phyloP scores from a whole-genome alignment of 2,329 filamentous ascomycete species.

The Iodosphaeria phyllophila region DNA sequence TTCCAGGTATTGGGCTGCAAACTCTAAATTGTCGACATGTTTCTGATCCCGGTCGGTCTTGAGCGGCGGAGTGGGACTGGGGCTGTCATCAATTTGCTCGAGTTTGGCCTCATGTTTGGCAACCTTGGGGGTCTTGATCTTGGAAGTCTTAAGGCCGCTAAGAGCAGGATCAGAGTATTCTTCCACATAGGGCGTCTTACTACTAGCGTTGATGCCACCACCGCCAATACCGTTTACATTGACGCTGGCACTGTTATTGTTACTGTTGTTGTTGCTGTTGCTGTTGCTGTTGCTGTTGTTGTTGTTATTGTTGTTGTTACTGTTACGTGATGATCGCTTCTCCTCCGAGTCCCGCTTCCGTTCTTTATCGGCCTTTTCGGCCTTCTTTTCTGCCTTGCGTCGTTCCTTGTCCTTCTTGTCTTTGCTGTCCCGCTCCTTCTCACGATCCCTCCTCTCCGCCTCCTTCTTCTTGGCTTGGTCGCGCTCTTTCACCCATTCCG shows the following conservation, averaged over 20 bases:
- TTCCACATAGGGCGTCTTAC: conserved; percentile 8
- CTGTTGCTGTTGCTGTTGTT: not conserved
- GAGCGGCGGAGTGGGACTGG: too few relatives aligned
- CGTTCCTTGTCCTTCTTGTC: conserved; percentile 8
- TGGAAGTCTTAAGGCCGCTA: conserved; percentile 5
- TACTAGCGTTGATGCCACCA: not conserved
- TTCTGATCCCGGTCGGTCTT: conserved; percentile 9
- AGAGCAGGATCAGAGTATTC: conserved; percentile 6
- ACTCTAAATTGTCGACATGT: conserved; percentile 9
- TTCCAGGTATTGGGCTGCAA: conserved; percentile 10
- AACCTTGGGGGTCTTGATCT: conserved; percentile 11
- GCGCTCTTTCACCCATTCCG: too few relatives aligned
- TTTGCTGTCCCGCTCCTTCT: conserved; percentile 12
- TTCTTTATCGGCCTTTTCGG: conserved; percentile 12
- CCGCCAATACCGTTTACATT: not conserved
- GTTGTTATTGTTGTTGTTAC: not conserved
- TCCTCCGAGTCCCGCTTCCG: conserved; percentile 12
- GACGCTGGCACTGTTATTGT: not conserved
- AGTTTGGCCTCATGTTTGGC: conserved; percentile 8
- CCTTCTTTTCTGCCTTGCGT: conserved; percentile 15
- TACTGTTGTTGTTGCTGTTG: not conserved
- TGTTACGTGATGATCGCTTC: conserved; percentile 8
- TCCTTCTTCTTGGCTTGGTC: conserved; percentile 6
- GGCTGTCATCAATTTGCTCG: too few relatives aligned
- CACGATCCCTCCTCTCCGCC: conserved; percentile 12